Base-by-base conservation (phyloP, 768 basidiomycete genomes). In the Rhodotorula diobovata region DNA sequence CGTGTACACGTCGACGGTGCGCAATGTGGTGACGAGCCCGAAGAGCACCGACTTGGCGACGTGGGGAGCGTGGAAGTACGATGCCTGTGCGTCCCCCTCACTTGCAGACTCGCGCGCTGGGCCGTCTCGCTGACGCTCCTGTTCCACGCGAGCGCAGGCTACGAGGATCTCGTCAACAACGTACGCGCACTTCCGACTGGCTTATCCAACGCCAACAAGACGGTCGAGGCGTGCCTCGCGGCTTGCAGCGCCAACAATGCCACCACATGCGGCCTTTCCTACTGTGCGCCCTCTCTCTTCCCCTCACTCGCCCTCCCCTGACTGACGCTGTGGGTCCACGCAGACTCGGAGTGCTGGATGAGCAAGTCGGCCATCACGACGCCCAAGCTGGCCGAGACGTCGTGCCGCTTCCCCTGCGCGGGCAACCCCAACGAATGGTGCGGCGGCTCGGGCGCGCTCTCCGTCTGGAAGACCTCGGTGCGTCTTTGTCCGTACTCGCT, bases 151-250 rank as follows among this genome's bases (percentile, higher is more conserved):
- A 14, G 0, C 7, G 10, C 46, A 48, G 45, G 51, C 61, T 66
- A 73, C 67, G 21, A 43, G 20, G 72, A 73, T 46, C 50, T 62
- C 43, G 67, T 73, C 50, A 50, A 55, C 72, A 35, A 43, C 34
- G 30, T 46, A 20, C 67, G 72, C 41, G 23, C 57, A 0, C 65
- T 73, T 14, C 43, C 67, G 50, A 43, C 23, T 8, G 30, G 21
- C 20, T 5, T 59, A 9, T 32, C 34, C 32, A 60, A 54, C 41
- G 15, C 50, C 6, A 69, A 69, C 54, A 23, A 28, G 7, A 73
- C 67, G 21, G 45, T 69, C 56, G 72, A 68, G 21, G 64, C 48
- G 2, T 73, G 72, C 63, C 41, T 69, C 39, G 23, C 35, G 43
- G 54, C 64, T 2, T 63, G 62, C 30, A 16, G 39, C 1, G 6